Evolutionary conservation across 1,139 yeast genomes (phyloP), one percentile per base, ranked within the genome.

Genomic region (Yamadazyma taylorii): DNA sequence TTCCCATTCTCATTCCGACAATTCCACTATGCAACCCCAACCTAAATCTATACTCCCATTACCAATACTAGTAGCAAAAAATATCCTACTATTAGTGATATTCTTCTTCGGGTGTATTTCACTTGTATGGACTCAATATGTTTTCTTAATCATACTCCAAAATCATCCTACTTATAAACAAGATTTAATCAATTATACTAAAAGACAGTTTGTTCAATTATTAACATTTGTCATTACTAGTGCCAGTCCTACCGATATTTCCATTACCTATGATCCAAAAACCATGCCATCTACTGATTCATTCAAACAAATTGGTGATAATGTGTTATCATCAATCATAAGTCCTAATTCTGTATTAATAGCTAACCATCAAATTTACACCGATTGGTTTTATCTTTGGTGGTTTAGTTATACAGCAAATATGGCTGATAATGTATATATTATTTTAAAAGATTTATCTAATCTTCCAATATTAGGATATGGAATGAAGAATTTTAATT

Each of bases 341-440:
- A 59, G 67, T 10, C 72, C 74, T 8, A 71, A 81, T 36, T 78
- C 89, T 1, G 74, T 87, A 3, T 52, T 83, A 36, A 80, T 87
- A 27, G 78, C 94, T 14, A 92, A 92, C 56, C 98, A 92, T 60
- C 97, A 90, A 61, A 82, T 90, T 16, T 90, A 92, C 56, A 81
- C 95, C 3, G 99, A 92, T 60, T 92, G 99, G 99, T 73, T 87
- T 14, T 89, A 79, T 53, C 55, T 89, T 39, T 92, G 99, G 99
- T 92, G 88, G 79, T 51, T 87, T 22, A 69, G 88, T 1, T 85
- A 87, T 56, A 73, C 90, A 3, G 78, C 88, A 5, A 61, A 73
- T 22, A 61, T 83, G 37, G 85, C 86, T 11, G 76, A 79, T 42
- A 67, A 83, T 13, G 78, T 79, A 39, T 86, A 85, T 49, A 79